Evolutionary conservation across 2,329 filamentous ascomycete species (phyloP), one percentile per base, ranked within the genome.

Genomic region (Plectosphaerella cucumerina): DNA sequence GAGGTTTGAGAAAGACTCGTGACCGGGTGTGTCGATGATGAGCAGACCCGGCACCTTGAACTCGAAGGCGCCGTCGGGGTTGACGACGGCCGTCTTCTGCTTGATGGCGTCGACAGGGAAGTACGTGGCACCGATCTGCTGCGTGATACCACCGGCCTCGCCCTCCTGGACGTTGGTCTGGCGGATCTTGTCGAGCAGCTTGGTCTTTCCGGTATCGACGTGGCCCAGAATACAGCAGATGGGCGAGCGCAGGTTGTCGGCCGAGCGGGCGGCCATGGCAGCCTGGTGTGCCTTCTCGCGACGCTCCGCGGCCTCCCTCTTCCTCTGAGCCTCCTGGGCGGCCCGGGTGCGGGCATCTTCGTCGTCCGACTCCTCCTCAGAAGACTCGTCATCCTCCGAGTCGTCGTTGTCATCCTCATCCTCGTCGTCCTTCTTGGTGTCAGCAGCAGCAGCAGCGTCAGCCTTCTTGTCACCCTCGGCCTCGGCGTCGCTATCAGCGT

Each of bases 161-260:
- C 94, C 94, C 73, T 97, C 94, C 67, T 99, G 95, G 34, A 99
- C 94, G 66, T 99, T 97, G 52, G 94, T 97, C 71, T 97, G 91
- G 64, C 94, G 89, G 65, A 99, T 90, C 77, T 99, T 99, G 78
- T 99, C 94, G 52, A 99, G 81, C 56, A 99, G 78, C 76, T 97
- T 99, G n/a, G 94, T 99, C 78, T 99, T 99, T 70, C 94, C 94
- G 44, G 95, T 99, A 85, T 99, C 94, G 82, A 99, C 94, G 83
- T 99, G 94, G 64, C 94, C 94, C 58, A 99, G 84, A 81, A 99
- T 99, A 87, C 93, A 97, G 80, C 94, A 97, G 72, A 99, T 99
- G 49, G 94, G 94, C 39, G 94, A 97, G 52, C 94, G 90, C 51
- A 99, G 82, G 71, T 99, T 87, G 68, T 99, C 92, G 71, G 89